Base-by-base conservation (phyloP, 129 eudicot genomes). In the Lactuca sativa region DNA sequence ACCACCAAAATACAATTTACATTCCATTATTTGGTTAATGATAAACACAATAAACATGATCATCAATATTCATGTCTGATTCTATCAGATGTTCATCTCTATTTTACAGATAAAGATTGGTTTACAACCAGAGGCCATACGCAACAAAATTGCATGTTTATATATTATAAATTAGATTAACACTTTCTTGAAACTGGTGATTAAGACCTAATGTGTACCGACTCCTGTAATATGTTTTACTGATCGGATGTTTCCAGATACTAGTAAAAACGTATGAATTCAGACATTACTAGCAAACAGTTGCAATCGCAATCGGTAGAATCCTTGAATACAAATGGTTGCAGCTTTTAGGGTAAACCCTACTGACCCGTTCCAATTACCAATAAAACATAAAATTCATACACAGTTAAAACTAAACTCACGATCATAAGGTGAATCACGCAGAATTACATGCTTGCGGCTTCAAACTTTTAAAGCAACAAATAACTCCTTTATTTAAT, bases 351-450 rank as follows among this genome's bases (percentile, higher is more conserved):
- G 53, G 57, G 61, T 64, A 60, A 44, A 31, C 18, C 57, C 40
- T 48, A 43, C 66, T 30, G 58, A 58, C 58, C 1, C 55, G 30
- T 12, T 70, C 58, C 75, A 14, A 70, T 72, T 17, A 34, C 56
- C 62, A 37, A 52, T 53, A 63, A 62, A 25, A 55, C 56, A 62
- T 31, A 62, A 21, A 15, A 72, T 34, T 53, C 38, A 16, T 33
- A 16, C 16, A 60, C 56, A 16, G 9, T 49, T 51, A 72, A 62
- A 16, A 44, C 74, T 36, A 40, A 74, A 56, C 67, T 33, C 48
- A 56, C 15, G 30, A 69, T 69, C 76, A 52, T 59, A 43, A 49
- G 15, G 52, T 25, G 40, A 68, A 54, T 71, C 69, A 17, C 59
- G 49, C 59, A 14, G 14, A 41, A 21, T 40, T 52, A 77, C 51